These are phyloP conservation scores for Russula abietina DNA, from an alignment of 768 basidiomycete genomes.

Conservation along the genomic window DNA sequence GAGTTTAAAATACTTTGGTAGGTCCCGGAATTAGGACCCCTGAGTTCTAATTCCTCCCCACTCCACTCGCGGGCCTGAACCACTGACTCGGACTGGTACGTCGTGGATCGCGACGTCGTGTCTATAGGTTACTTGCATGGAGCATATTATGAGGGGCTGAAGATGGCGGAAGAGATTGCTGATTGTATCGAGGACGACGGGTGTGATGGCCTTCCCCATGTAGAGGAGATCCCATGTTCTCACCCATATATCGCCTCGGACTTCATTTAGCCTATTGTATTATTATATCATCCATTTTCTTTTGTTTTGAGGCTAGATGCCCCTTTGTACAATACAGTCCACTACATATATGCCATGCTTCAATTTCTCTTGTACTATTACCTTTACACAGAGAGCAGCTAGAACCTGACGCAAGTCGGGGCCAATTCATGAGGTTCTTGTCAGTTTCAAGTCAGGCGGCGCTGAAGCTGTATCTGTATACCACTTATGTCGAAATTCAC, in stretches of 20 bases:
- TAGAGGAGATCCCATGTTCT: constrained; percentile 26
- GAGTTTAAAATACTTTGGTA: constrained; percentile 52
- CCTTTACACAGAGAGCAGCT: not conserved
- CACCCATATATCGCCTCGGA: constrained; percentile 25
- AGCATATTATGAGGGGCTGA: constrained; percentile 33
- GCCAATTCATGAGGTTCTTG: no score
- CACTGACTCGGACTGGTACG: constrained; percentile 4
- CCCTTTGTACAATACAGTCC: not conserved
- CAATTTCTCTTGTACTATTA: not conserved
- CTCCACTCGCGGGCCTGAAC: not conserved
- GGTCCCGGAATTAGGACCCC: constrained; percentile 23
- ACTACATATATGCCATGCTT: not conserved
- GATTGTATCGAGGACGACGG: constrained; percentile 27
- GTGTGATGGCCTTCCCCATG: constrained; percentile 23
- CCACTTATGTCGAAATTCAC: no score
- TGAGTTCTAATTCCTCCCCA: not conserved
- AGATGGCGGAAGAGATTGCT: constrained; percentile 28
- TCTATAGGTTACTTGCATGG: constrained; percentile 33
- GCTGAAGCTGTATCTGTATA: no score
- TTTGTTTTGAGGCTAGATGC: not conserved
- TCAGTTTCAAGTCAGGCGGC: no score
- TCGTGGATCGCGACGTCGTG: not conserved
- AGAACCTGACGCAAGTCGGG: no score
- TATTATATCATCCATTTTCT: no score
- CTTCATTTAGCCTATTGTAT: not conserved